Conservation (phyloP, 306 rosid species). For the Trichosanthes truncata region DNA sequence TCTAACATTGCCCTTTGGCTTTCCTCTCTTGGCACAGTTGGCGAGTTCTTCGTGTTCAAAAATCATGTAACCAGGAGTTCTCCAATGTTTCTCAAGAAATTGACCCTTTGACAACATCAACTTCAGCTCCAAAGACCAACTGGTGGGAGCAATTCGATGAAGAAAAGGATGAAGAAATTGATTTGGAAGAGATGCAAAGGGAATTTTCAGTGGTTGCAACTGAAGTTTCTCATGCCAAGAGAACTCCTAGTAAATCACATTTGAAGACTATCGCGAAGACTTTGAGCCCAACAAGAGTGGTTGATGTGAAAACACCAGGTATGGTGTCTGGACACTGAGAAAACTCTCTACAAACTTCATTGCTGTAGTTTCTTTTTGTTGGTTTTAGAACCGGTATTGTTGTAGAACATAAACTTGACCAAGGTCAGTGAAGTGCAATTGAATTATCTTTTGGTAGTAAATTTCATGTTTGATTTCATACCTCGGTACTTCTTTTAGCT, state of each 20-base stretch:
- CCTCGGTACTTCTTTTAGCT: background rate
- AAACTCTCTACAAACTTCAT: background rate
- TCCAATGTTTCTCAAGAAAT: slow-evolving; percentile 11
- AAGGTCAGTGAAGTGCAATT: background rate
- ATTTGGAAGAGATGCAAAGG: slow-evolving; percentile 48
- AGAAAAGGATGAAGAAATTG: slow-evolving; percentile 31
- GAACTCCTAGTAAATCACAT: slow-evolving; percentile 12
- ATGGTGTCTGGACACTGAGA: background rate
- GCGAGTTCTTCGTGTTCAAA: slow-evolving; percentile 75
- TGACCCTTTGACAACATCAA: slow-evolving; percentile 6
- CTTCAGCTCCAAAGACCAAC: slow-evolving; percentile 15
- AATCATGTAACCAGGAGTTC: slow-evolving; percentile 9
- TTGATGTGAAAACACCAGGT: slow-evolving; percentile 45
- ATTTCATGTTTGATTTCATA: background rate
- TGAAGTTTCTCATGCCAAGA: slow-evolving; percentile 39
- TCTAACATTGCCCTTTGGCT: background rate
- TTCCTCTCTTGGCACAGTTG: slow-evolving; percentile 24
- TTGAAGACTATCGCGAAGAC: slow-evolving; percentile 13
- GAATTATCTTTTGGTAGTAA: background rate
- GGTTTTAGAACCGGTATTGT: background rate
- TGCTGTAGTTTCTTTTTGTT: background rate
- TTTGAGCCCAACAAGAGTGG: slow-evolving; percentile 15
- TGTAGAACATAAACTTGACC: background rate
- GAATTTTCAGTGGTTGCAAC: slow-evolving; percentile 49
- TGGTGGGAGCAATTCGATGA: slow-evolving; percentile 27